Evolutionary conservation across 768 basidiomycete species (phyloP), one percentile per base, ranked within the genome.

Genomic region (Termitomyces sp.): DNA sequence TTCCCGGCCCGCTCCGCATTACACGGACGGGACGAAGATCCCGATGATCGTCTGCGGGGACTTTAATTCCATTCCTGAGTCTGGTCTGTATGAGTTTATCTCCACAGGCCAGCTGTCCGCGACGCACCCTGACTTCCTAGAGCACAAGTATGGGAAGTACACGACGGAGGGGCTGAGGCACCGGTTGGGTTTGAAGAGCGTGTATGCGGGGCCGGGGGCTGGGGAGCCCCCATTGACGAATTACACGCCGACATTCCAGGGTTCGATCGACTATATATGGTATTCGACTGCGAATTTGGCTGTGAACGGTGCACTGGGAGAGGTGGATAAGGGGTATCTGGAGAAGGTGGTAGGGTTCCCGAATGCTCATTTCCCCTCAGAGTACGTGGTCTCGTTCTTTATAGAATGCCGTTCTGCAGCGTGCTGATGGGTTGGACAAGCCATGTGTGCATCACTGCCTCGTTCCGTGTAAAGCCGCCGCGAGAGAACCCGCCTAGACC

Each of bases 261-360:
- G 90, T 43, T 81, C 83, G 53, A 82, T 99, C 62, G 97, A 99
- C 73, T 95, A 98, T 69, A 82, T 99, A 65, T 99, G 94, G 90
- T 95, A 92, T 71, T 83, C 89, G 57, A 81, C 84, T 0, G 75
- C 78, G 48, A 92, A 84, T 58, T 63, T 98, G 49, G 78, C 82
- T 10, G 85, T 91, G 27, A 94, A 87, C 59, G 86, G 87, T 21
- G 84, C 96, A n/a, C 77, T 98, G 43, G 91, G 91, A 14, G 92
- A 90, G 69, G 86, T 98, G 57, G 95, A 98, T 68, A 80, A 78
- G 64, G 68, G 68, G 25, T 99, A 99, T 76, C 69, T 98, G 68
- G 85, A 89, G 62, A 92, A 92, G 75, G 85, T 85, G 17, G 96
- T 98, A 44, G 97, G 97, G 37, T 98, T 98, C 80, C 97, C 97